A percentile compares a stretch with the other conserved stretches of the same genome.
phyloP scores from a whole-genome alignment of 805 yeast genomes.

The Starmerella sp. region DNA sequence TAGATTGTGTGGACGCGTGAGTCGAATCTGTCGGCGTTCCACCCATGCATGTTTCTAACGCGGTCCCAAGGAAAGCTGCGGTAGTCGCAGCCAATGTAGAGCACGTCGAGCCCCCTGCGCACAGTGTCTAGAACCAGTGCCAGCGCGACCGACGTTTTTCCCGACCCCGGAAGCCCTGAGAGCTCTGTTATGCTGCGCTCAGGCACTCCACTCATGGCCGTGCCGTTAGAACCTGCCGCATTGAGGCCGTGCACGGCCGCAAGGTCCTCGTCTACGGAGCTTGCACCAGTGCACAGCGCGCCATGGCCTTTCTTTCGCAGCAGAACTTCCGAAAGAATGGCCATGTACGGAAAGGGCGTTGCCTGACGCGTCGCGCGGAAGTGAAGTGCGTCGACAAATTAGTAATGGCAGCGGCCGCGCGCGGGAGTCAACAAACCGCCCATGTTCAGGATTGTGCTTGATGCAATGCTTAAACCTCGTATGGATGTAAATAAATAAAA shows the following conservation, averaged over 20 bases:
- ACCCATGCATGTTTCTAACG: constrained; percentile 12
- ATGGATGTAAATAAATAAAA: not conserved
- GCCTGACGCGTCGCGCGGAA: not conserved
- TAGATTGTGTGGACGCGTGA: constrained; percentile 3
- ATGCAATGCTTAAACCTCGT: too few relatives aligned
- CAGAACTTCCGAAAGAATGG: constrained; percentile 5
- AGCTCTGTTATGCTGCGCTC: constrained; percentile 19
- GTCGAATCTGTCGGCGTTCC: constrained; percentile 6
- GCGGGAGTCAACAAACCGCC: too few relatives aligned
- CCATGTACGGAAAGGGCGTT: not conserved
- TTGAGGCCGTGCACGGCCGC: not conserved
- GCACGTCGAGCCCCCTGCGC: constrained; percentile 18
- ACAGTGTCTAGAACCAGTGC: constrained; percentile 18
- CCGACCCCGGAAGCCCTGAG: constrained; percentile 26
- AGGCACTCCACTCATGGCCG: constrained; percentile 9
- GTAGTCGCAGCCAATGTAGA: constrained; percentile 21
- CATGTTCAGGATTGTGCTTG: too few relatives aligned
- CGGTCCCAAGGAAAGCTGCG: constrained; percentile 21
- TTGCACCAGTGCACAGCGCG: constrained; percentile 6
- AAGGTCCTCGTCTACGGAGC: constrained; percentile 9
- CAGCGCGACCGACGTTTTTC: constrained; percentile 24
- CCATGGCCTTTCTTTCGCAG: not conserved
- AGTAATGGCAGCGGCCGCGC: too few relatives aligned
- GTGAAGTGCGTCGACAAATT: not conserved
- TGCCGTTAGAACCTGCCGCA: too few relatives aligned